Evolutionary conservation across 257 asterid genomes (phyloP), one percentile per base, ranked within the genome.

Genomic region (Handroanthus guayacan): DNA sequence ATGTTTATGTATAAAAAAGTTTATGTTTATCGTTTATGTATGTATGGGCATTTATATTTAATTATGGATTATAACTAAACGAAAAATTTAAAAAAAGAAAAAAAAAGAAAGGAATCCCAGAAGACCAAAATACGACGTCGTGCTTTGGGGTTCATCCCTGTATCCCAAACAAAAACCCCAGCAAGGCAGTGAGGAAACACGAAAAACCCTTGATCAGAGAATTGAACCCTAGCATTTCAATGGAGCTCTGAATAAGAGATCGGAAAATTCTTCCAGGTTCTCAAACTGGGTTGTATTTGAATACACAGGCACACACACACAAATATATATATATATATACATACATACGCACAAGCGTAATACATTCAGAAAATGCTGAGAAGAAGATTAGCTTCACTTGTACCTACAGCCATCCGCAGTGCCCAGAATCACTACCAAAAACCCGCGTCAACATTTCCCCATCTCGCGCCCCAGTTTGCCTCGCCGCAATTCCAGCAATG

Each of bases 341-440:
- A 64, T 4, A 55, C 36, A 25, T 11, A 9, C 44, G 3, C 31
- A 66, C 25, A 71, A 37, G 20, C 50, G 2, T 3, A 16, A 38
- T 25, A 13, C 43, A 60, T 31, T 51, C 56, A 56, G 36, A 73
- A 86, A 77, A 91, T 93, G 97, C 79, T 89, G 86, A 84, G 90
- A 78, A 88, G 90, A 82, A 84, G 89, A 78, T 56, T 91, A 50
- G 60, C 82, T 76, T 83, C 91, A 62, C 17, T 91, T 17, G 9
- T 87, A 54, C 84, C 90, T 37, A 17, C 86, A 39, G 67, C 91
- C 12, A 75, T 77, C 55, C 86, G 74, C 72, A 66, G 79, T 57
- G 74, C 74, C 14, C 73, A 77, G 55, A 67, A 80, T 62, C 82
- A 78, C 54, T 75, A 12, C 67, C 41, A 62, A 50, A 82, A 69